Percentiles rank a stretch among this genome's conserved stretches.
These are phyloP conservation scores for Raffaelea albimanens DNA, from an alignment of 2,329 filamentous ascomycete species.

Conservation along the genomic window DNA sequence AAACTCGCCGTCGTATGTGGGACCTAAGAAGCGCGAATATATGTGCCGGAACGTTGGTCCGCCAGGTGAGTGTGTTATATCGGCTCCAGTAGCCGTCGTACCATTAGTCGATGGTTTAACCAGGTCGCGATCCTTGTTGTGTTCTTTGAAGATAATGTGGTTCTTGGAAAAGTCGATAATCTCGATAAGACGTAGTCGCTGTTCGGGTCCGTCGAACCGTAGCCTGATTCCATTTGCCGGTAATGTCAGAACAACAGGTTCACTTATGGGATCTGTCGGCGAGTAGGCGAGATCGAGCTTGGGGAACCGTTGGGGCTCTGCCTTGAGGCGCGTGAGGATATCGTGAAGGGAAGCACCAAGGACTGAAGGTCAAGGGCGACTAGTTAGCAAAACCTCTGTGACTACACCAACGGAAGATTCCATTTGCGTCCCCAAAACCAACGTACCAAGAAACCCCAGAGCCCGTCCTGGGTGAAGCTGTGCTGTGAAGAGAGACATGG, in stretches of 20 bases:
- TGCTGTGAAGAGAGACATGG: conserved; percentile 40
- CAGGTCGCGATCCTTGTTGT: conserved; percentile 58
- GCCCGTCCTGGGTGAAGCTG: conserved; percentile 59
- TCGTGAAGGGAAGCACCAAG: conserved; percentile 90
- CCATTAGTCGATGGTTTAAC: conserved; percentile 45
- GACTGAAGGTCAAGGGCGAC: conserved; percentile 37
- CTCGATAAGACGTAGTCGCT: conserved; percentile 84
- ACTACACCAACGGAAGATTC: conserved; percentile 6
- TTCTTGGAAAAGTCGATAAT: conserved; percentile 83
- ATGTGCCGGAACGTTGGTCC: conserved; percentile 81
- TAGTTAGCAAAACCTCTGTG: not conserved
- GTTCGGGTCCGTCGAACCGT: conserved; percentile 88
- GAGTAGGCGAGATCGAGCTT: conserved; percentile 78
- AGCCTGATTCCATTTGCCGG: conserved; percentile 81
- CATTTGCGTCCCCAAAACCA: not conserved
- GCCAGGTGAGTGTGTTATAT: not conserved
- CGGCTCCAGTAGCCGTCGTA: conserved; percentile 6
- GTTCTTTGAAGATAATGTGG: conserved; percentile 69
- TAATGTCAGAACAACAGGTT: conserved; percentile 66
- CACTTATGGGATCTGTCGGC: conserved; percentile 59
- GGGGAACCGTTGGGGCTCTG: conserved; percentile 73
- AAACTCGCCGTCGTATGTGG: conserved; percentile 90
- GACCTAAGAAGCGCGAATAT: conserved; percentile 87
- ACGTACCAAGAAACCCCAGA: conserved; percentile 48
- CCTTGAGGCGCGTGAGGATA: conserved; percentile 76